Base-by-base conservation (phyloP, 1,284 basidiomycete species). In the Ustilago lituana region DNA sequence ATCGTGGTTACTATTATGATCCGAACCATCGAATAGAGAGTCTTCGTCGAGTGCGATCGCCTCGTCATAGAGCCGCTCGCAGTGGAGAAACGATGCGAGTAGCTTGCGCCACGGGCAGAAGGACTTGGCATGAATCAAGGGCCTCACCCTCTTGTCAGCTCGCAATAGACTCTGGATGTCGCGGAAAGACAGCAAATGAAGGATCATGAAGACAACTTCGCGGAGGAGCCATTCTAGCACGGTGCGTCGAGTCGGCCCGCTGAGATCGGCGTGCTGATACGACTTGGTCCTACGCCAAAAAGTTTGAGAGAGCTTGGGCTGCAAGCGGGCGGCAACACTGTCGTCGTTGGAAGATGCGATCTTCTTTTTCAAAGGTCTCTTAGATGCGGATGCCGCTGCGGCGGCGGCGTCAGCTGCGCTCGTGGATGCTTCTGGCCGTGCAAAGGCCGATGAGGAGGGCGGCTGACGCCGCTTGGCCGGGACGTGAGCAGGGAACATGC, bases 181-280 rank as follows among this genome's bases (percentile, higher is more conserved):
- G 19, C 40, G 52, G 12, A 73, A 67, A 14, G 68, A 70, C 15
- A 78, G 56, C 32, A 67, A 56, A 24, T 63, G 55, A 1, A 78
- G 66, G 31, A 68, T 52, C 44, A 65, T 68, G 35, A 76, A 70
- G 26, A 76, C 72, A 15, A 71, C 57, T 35, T 72, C 68, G 32
- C 72, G 63, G 32, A 71, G 70, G 15, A 78, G 71, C 60, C 75
- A 77, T 51, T 77, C 74, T 22, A 77, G 72, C 5, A 77, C 59
- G 7, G 74, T 77, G 3, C 74, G 54, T 11, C 73, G 73, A 12
- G 54, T 55, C 5, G 68, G 50, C 0, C 66, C 60, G 32, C 12
- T 55, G 19, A 70, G 67, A 37, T 64, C 54, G 15, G 39, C 58
- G 23, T 64, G 62, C 43, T 70, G 67, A 36, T 70, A 55, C 14